Base-by-base conservation (phyloP, 78 protist species). In the Dictyostelium intermedium region DNA sequence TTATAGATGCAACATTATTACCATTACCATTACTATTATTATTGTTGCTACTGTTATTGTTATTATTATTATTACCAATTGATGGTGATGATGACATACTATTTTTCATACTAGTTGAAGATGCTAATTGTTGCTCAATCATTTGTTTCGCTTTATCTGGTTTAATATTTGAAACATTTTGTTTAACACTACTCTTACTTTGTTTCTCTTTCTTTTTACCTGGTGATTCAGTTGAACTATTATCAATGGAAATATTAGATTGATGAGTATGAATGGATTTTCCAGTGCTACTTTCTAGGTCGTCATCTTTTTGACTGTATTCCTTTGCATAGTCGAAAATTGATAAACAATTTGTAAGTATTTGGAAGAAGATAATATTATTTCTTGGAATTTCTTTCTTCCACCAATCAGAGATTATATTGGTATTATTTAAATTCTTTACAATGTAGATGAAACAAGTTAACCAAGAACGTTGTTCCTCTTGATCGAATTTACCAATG, bases 391-490 rank as follows among this genome's bases (percentile, higher is more conserved):
- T 43, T 32, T 93, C 96, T n/a, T 83, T 74, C 45, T 89, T 87
- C 96, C 96, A 93, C 96, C 96, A 93, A 56, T 93, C 96, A 5
- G 84, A 27, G 20, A 92, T 37, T 0, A 84, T 41, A 41, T 35
- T 73, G 5, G 91, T 69, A 30, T 92, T 84, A 35, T 85, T 82
- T n/a, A 92, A 41, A 53, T 93, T 84, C 76, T 85, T 93, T 2
- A 93, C 91, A 2, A 93, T 85, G 20, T 87, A 93, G 39, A 93
- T 79, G 50, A 81, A 93, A 61, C 91, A 86, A 43, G 77, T 34
- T 23, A 86, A 86, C 92, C 91, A 83, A 14, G 77, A 25, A 27
- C 34, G 72, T 18, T n/a, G 39, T 34, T 93, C 91, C 5, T 30
- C 50, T 10, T 61, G 63, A 14, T 66, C 84, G 32, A 81, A 87